Evolutionary conservation across 345 rosid genomes (phyloP), one percentile per base, ranked within the genome.

Genomic region (Citrus hindsii): DNA sequence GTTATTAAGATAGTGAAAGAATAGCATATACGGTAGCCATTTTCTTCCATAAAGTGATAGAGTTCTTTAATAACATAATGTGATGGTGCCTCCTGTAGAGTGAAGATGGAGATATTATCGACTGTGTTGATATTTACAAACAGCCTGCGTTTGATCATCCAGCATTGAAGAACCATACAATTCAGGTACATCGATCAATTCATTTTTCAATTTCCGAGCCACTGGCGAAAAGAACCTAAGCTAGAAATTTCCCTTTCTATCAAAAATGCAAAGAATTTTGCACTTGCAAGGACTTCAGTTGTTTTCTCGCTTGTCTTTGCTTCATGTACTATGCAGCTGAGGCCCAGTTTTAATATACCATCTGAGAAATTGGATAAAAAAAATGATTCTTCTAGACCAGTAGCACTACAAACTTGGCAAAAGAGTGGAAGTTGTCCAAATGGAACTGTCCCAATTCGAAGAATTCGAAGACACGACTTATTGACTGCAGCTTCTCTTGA

Each of bases 371-470:
- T 3, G 25, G 53, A 21, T 7, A 51, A 38, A 9, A 67, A 38
- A 33, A 53, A 58, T 48, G 77, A 76, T 73, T 46, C 82, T 14
- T 79, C 77, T 3, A 46, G 51, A 9, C 61, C 77, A 14, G 74
- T 68, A 2, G 61, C 60, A 22, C 35, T 75, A 14, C 92, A 88
- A 71, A 81, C 67, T 42, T 89, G 91, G 94, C 80, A 83, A 51
- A 86, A 51, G 70, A 85, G 83, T 48, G 90, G 91, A 19, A 48
- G 51, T 13, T 91, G 91, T 81, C 92, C 88, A 0, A 4, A 28
- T 1, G 89, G 91, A 72, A 89, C 90, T 8, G 67, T 91, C 67
- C 90, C 90, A 5, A 80, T 91, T 46, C 85, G 89, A 48, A 80
- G 89, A 78, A 82, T 86, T 38, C 74, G 19, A 69, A 72, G 74